Evolutionary conservation across 306 rosid species (phyloP), one percentile per base, ranked within the genome.

Genomic region (Medicago truncatula): DNA sequence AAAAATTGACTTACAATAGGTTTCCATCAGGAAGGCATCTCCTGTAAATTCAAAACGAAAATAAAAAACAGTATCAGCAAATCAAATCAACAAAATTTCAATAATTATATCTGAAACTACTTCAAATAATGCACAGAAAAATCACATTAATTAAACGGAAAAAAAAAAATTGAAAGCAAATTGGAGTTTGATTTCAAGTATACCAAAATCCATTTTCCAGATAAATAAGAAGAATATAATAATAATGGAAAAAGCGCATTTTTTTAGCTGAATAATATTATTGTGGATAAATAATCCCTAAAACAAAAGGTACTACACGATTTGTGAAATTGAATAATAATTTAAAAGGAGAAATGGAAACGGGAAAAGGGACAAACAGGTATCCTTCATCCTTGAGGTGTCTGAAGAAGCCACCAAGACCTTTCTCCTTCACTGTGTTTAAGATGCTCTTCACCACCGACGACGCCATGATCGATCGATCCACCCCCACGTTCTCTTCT

Each of bases 11-110:
- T 96, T 88, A 92, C 99, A 92, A 80, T 41, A 96, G 93, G 66
- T 96, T 96, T 76, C 98, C 99, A 81, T 96, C 97, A 1, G 72
- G n/a, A 57, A 92, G 83, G 84, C 97, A 90, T 34, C 82, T 90
- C 87, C 98, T 96, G 98, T 78, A 85, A 83, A 60, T 76, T 68
- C 76, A 84, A 80, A 80, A 81, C 57, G 14, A 73, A 0, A 58
- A 82, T 0, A 0, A 72, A 39, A 39, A 73, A 75, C 10, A 4
- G 77, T 34, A 80, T 89, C 83, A 86, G 88, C 23, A 39, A n/a
- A 71, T 36, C 12, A 6, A 64, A 71, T 70, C 57, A 81, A 71
- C 9, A 25, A 70, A 61, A 54, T 72, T 59, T 49, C 4, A 12
- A 44, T 44, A 46, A 47, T 21, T 11, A 46, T 50, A 34, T 52